Evolutionary conservation across 2,329 filamentous ascomycete species (phyloP).

Genomic region (Lecanicillium sp.): DNA sequence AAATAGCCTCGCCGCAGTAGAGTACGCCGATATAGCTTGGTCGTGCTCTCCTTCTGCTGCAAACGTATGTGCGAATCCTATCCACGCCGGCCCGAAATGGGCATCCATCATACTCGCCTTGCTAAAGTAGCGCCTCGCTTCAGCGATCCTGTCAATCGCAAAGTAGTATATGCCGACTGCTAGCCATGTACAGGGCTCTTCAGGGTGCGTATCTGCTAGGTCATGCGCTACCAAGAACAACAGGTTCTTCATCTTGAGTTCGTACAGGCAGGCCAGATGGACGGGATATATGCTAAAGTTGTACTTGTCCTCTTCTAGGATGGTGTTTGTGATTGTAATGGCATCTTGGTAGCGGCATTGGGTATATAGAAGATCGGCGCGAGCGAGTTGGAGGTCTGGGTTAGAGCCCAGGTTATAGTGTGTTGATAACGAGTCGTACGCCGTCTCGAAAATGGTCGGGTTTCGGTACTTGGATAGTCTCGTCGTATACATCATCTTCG

Average conservation of each 20-base stretch:
- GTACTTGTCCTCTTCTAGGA: slow-evolving; percentile 77
- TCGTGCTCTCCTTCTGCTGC: slow-evolving; percentile 96
- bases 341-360: slow-evolving; percentile 91
- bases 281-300: slow-evolving; percentile 85
- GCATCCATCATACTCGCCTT: slow-evolving; percentile 97
- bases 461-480: slow-evolving; percentile 92
- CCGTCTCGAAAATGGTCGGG: slow-evolving; percentile 70
- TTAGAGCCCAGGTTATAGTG: slow-evolving; percentile 86
- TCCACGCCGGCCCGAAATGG: slow-evolving; percentile 96
- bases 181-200: slow-evolving; percentile 87
- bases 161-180: slow-evolving; percentile 96
- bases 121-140: slow-evolving; percentile 91
- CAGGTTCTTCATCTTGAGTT: slow-evolving; percentile 77
- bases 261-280: slow-evolving; percentile 83
- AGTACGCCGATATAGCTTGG: slow-evolving; percentile 96
- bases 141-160: slow-evolving; percentile 77
- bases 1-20: slow-evolving; percentile 86
- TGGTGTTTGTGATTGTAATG: slow-evolving; percentile 71
- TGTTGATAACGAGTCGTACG: slow-evolving; percentile 83
- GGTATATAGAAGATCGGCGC: slow-evolving; percentile 86
- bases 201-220: slow-evolving; percentile 81
- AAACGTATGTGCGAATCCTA: slow-evolving; percentile 97
- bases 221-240: slow-evolving; percentile 91
- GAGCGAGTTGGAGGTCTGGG: slow-evolving; percentile 80
- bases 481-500: slow-evolving; percentile 92